Base-by-base conservation (phyloP, 2,329 filamentous ascomycete genomes). In the Verticillium dahliae region DNA sequence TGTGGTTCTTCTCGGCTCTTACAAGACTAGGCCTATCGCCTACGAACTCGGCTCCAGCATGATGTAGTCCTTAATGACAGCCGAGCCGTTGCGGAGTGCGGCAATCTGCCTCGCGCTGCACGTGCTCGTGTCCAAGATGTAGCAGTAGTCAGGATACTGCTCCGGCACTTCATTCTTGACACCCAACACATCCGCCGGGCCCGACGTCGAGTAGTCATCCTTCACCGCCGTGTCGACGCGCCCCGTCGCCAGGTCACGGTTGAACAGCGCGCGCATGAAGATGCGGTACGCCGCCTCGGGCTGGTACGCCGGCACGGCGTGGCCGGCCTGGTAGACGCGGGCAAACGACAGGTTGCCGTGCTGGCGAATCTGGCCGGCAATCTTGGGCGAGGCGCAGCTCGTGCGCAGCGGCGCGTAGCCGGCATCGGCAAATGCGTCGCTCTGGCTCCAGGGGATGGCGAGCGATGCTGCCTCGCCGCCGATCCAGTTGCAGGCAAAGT, bases 261-360 rank as follows among this genome's bases (percentile, higher is more conserved):
- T 66, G 62, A 62, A 67, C 22, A 68, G 62, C 10, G 78, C 81
- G 11, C 82, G 76, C 59, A 81, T 79, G 63, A 85, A 81, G 39
- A 83, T 71, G 63, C 74, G 73, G 63, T 82, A 75, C 0, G 78
- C 70, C 1, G 78, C 75, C 39, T 75, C 67, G 3, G 79, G 80
- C 69, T 82, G 80, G 62, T 82, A 81, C 45, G 78, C 80, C 0
- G 82, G 80, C 4, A 84, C 78, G 64, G 83, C 79, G 65, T 86
- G 84, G 0, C 85, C 84, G 1, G 84, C 79, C 66, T 85, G 80
- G 67, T 83, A 86, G 15, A 87, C 80, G 0, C 84, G 76, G 22
- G 81, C 78, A 69, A 85, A 87, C 2, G 80, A 82, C 62, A 86
- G 78, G 65, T 91, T 91, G 1, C 86, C 88, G 65, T 82, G 86